These are phyloP conservation scores for Neurospora sublineolata DNA, from an alignment of 495 filamentous ascomycete genomes.

Conservation along the genomic window DNA sequence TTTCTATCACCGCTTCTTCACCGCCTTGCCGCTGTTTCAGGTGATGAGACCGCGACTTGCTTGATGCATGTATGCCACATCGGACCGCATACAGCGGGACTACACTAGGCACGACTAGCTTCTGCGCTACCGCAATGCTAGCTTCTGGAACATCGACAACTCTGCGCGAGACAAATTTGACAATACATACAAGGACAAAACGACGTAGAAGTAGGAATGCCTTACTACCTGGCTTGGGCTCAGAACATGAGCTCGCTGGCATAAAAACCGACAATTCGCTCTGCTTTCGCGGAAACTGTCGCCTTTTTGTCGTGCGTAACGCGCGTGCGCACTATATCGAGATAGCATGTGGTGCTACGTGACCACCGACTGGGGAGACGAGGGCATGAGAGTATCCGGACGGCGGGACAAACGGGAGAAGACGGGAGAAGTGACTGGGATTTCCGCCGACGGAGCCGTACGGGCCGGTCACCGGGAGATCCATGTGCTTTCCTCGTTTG, in stretches of 20 bases:
- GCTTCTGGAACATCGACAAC: neutral
- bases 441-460: neutral
- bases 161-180: neutral
- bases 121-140: neutral
- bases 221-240: neutral
- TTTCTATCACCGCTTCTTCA: neutral
- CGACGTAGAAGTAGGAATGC: neutral
- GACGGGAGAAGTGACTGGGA: neutral
- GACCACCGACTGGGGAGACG: neutral
- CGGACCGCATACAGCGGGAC: neutral
- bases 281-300: neutral
- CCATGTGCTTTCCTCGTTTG: neutral
- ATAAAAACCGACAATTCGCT: neutral
- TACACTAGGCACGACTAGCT: neutral
- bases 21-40: neutral
- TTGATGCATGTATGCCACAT: neutral
- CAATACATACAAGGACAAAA: neutral
- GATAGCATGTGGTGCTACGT: neutral
- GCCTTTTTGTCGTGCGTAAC: neutral
- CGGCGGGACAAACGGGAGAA: neutral
- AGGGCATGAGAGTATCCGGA: neutral
- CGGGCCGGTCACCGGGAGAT: neutral
- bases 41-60: neutral
- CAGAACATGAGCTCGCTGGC: neutral
- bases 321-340: neutral